Base-by-base conservation (phyloP, 345 rosid genomes). In the Raphanus raphanistrum region DNA sequence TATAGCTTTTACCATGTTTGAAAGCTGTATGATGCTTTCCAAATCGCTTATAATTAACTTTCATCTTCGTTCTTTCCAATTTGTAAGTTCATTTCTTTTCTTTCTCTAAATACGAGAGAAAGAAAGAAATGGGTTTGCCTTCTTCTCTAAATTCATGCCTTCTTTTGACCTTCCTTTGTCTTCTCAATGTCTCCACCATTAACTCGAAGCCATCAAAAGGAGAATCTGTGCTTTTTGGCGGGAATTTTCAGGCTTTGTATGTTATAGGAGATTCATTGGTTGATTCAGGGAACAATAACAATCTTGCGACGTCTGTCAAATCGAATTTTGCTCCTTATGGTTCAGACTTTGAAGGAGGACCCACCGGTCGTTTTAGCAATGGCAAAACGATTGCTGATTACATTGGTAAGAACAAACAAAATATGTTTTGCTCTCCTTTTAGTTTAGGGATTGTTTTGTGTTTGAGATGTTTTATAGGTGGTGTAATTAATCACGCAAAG, bases 221-320 rank as follows among this genome's bases (percentile, higher is more conserved):
- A 21, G 61, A 57, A 10, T 6, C 36, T 0, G 26, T 45, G 64
- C 57, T 72, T 35, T 78, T 78, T 66, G 73, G 77, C 1, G 82
- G 68, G 45, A 25, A 35, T 0, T 68, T 75, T 26, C 64, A 72
- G 5, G 91, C 89, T 2, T 48, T 76, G 16, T 16, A 85, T 16
- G 87, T 86, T 35, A 82, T 89, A 66, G 93, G 93, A 70, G 93
- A 89, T 75, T 89, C 93, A 3, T 78, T 89, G 12, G 86, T 86
- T 5, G 93, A 87, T 82, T 16, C 93, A 3, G 90, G 93, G 26
- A 89, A 89, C 81, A 89, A 89, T 78, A 87, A 89, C 25, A 9
- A 77, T 26, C 64, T 85, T 3, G 0, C 0, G 0, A 84, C 93
- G 0, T 4, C 52, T 0, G 68, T 62, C 17, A 62, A 13, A 76